phyloP scores from a whole-genome alignment of 345 rosid species.

The Hypericum androsaemum region DNA sequence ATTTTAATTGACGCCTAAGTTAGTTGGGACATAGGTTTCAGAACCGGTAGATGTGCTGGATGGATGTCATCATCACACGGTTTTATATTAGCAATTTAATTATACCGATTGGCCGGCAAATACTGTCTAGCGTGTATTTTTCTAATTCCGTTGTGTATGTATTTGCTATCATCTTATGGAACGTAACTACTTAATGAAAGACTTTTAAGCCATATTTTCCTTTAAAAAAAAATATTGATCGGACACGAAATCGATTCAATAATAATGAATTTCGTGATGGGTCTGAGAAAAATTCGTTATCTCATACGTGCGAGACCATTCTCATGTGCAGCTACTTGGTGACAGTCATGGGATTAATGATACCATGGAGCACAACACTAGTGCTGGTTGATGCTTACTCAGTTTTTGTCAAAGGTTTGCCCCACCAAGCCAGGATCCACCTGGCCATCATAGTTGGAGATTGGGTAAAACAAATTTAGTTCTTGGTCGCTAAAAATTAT shows the following conservation, averaged over 20 bases:
- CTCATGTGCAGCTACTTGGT: constrained; percentile 44
- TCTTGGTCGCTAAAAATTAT: neutral
- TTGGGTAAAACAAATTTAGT: constrained; percentile 25
- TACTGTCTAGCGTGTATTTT: no score
- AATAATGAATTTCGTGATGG: neutral
- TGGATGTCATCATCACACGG: no score
- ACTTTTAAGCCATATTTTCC: no score
- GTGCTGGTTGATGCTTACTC: constrained; percentile 51
- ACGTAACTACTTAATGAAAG: no score
- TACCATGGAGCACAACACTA: constrained; percentile 53
- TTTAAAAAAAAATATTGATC: no score
- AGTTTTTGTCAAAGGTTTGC: constrained; percentile 28
- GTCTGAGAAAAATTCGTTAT: neutral
- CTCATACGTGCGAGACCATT: neutral
- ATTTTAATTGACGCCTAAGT: no score
- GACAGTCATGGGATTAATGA: constrained; percentile 55
- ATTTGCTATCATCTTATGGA: no score
- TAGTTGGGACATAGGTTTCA: no score
- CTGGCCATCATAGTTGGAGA: constrained; percentile 43
- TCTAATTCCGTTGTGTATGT: no score
- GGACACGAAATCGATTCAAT: neutral
- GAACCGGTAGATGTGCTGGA: no score
- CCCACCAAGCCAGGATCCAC: constrained; percentile 35
- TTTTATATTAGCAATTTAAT: no score
- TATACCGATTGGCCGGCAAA: no score